These are phyloP conservation scores for Candida incommunis DNA, from an alignment of 805 yeast genomes.

Conservation along the genomic window DNA sequence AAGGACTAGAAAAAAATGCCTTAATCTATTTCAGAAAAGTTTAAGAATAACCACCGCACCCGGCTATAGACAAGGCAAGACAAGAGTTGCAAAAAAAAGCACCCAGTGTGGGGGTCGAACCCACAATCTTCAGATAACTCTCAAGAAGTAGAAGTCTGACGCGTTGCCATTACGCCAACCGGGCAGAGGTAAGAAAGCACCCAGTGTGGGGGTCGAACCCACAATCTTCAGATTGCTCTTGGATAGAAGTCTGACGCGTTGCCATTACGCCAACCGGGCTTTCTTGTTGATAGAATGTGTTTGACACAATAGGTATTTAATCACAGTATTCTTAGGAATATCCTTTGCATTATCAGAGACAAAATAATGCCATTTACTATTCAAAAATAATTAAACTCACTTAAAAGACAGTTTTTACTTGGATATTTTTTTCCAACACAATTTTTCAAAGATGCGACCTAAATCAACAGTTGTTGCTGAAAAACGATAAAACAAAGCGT, in stretches of 20 bases:
- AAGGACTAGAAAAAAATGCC: not conserved
- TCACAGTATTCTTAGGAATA: not conserved
- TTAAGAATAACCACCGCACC: not conserved
- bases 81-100: not conserved
- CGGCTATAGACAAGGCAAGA: not conserved
- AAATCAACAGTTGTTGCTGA: too few species aligned
- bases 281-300: not conserved
- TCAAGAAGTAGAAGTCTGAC: not conserved
- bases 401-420: too few species aligned
- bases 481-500: too few species aligned
- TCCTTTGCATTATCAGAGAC: too few species aligned
- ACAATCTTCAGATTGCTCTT: slow-evolving; percentile 1
- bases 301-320: not conserved
- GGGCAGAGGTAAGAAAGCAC: slow-evolving; percentile 2
- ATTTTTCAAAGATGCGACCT: too few species aligned
- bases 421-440: too few species aligned
- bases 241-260: slow-evolving; percentile 3
- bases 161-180: slow-evolving; percentile 2
- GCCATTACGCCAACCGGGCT: slow-evolving; percentile 2
- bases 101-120: slow-evolving; percentile 2
- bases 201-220: slow-evolving; percentile 2
- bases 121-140: slow-evolving; percentile 1
- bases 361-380: too few species aligned
- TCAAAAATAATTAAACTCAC: too few species aligned
- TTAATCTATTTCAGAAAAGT: not conserved